phyloP scores from a whole-genome alignment of 768 basidiomycete genomes.

The Hericium erinaceus region DNA sequence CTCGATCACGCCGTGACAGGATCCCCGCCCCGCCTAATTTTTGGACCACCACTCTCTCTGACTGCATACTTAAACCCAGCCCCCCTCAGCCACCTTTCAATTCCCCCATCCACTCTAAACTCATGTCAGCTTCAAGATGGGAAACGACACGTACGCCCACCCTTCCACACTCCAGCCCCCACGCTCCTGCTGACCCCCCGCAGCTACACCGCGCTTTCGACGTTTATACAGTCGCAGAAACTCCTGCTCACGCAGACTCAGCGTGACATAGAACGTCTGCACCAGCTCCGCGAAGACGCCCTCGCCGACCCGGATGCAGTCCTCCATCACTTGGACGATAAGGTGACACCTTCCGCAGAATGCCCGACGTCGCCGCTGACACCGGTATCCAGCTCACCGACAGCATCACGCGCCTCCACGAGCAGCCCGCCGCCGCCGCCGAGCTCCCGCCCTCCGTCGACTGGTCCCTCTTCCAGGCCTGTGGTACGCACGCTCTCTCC shows the following conservation, averaged over 20 bases:
- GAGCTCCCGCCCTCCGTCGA: constrained; percentile 42
- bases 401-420: constrained; percentile 30
- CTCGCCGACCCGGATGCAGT: constrained; percentile 27
- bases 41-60: too few relatives aligned
- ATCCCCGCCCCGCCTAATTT: too few relatives aligned
- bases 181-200: neutral
- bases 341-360: constrained; percentile 26
- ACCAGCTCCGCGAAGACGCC: constrained; percentile 32
- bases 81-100: neutral
- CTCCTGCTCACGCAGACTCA: constrained; percentile 49
- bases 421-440: constrained; percentile 35
- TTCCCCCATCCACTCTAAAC: neutral
- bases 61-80: too few relatives aligned
- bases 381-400: constrained; percentile 22
- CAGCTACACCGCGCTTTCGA: constrained; percentile 46
- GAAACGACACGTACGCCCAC: neutral
- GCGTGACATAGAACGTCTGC: constrained; percentile 51
- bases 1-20: too few relatives aligned
- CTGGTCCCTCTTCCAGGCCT: constrained; percentile 50
- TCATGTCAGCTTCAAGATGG: neutral
- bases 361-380: constrained; percentile 6
- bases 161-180: neutral
- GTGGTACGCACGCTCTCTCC: too few relatives aligned
- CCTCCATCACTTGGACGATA: constrained; percentile 21
- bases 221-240: constrained; percentile 55